Percentiles rank a stretch among this genome's conserved stretches.
Evolutionary conservation across 2,329 filamentous ascomycete species (phyloP).

Genomic region (Aspergillus vadensis): DNA sequence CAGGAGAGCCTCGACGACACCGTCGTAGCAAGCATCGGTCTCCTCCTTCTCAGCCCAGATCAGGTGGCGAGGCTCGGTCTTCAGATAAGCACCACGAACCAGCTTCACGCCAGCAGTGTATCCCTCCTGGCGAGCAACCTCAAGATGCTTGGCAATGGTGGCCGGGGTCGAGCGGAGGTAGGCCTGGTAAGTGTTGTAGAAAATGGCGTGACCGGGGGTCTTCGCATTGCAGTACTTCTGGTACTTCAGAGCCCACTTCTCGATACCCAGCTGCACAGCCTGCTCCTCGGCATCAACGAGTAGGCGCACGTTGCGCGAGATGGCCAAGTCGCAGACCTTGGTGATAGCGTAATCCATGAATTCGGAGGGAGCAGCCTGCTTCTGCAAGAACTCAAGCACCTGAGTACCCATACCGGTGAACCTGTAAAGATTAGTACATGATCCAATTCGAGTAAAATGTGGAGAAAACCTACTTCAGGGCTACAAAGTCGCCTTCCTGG

Average conservation of each 20-base stretch:
- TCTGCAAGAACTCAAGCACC: slow-evolving; percentile 42
- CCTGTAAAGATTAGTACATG: slow-evolving; percentile 10
- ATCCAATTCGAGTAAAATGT: background rate
- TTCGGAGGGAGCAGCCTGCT: slow-evolving; percentile 42
- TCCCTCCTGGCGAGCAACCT: slow-evolving; percentile 48
- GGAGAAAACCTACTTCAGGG: slow-evolving; percentile 49
- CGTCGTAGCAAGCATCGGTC: slow-evolving; percentile 57
- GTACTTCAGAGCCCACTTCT: slow-evolving; percentile 55
- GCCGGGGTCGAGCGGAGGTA: slow-evolving; percentile 54
- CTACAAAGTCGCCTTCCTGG: slow-evolving; percentile 54
- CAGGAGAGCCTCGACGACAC: slow-evolving; percentile 57
- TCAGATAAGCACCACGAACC: slow-evolving; percentile 57
- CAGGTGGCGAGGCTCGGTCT: slow-evolving; percentile 48
- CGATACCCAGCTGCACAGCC: slow-evolving; percentile 54
- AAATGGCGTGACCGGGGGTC: slow-evolving; percentile 52
- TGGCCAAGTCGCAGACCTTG: slow-evolving; percentile 47
- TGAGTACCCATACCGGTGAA: slow-evolving; percentile 42
- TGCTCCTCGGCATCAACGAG: slow-evolving; percentile 59
- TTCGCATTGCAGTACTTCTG: slow-evolving; percentile 56
- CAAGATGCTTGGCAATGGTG: slow-evolving; percentile 50
- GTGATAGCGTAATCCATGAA: slow-evolving; percentile 47
- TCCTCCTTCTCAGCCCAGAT: slow-evolving; percentile 52
- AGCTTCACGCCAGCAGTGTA: slow-evolving; percentile 56
- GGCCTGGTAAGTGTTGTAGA: slow-evolving; percentile 57
- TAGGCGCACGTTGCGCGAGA: slow-evolving; percentile 47